A percentile compares a stretch with the other conserved stretches of the same genome.
Evolutionary conservation across 2,329 filamentous ascomycete species (phyloP).

Genomic region (Chrysosporium keratinophilum): DNA sequence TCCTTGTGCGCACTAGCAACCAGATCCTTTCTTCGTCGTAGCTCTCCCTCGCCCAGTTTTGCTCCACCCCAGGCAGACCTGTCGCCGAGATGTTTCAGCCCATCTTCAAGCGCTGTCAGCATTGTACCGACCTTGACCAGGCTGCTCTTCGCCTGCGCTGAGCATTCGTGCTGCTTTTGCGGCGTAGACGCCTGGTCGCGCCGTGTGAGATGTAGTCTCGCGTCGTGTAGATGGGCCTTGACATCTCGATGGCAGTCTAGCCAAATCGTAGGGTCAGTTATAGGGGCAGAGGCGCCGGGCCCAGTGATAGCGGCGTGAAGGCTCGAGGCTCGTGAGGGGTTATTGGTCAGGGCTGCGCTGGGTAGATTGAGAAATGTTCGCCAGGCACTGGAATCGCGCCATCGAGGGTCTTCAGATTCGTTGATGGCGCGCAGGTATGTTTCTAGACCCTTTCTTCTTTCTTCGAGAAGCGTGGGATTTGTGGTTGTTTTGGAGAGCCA

Average conservation of each 20-base stretch:
- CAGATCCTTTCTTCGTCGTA: conserved; percentile 49
- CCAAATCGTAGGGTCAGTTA: conserved; percentile 49
- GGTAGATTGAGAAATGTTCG: conserved; percentile 50
- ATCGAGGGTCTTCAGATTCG: conserved; percentile 44
- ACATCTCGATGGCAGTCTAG: conserved; percentile 51
- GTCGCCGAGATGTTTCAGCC: conserved; percentile 37
- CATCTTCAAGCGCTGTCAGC: conserved; percentile 48
- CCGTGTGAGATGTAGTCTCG: conserved; percentile 47
- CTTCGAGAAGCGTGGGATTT: conserved; percentile 48
- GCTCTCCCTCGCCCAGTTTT: conserved; percentile 49
- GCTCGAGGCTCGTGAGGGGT: conserved; percentile 27
- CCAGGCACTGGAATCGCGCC: conserved; percentile 49
- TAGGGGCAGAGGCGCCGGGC: conserved; percentile 27
- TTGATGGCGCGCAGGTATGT: conserved; percentile 51
- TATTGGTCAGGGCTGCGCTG: conserved; percentile 28
- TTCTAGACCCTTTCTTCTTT: conserved; percentile 47
- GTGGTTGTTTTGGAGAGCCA: conserved; percentile 51
- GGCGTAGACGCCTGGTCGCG: conserved; percentile 50
- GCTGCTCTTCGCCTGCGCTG: conserved; percentile 50
- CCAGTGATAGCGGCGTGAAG: conserved; percentile 37
- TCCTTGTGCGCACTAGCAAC: conserved; percentile 50
- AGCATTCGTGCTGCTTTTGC: conserved; percentile 52
- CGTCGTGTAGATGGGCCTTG: conserved; percentile 51
- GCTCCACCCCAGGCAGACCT: conserved; percentile 23
- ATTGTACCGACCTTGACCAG: conserved; percentile 48